Percentiles rank a stretch among this genome's conserved stretches.
These are phyloP conservation scores for Xylaria bambusicola DNA, from an alignment of 495 filamentous ascomycete species.

Conservation along the genomic window DNA sequence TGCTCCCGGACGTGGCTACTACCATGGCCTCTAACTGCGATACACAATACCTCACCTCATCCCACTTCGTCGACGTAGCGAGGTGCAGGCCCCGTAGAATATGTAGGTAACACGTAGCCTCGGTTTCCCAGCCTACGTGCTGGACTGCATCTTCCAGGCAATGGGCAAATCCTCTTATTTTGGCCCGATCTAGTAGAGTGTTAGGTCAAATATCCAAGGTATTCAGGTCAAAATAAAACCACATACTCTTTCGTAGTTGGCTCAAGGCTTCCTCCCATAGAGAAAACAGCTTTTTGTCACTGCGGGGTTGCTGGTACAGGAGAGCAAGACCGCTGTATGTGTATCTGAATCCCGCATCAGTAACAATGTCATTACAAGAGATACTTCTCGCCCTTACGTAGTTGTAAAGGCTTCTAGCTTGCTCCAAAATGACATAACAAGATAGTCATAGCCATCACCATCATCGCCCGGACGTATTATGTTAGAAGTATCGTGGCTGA, in stretches of 20 bases:
- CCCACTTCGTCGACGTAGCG: constrained; percentile 49
- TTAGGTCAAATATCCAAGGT: constrained; percentile 24
- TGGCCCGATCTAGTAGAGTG: constrained; percentile 29
- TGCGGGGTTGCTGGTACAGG: constrained; percentile 62
- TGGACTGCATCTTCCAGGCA: constrained; percentile 48
- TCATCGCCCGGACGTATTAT: constrained; percentile 53
- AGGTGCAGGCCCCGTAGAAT: constrained; percentile 49
- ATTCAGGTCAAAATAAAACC: constrained; percentile 4
- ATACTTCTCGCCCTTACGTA: constrained; percentile 39
- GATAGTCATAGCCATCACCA: constrained; percentile 39
- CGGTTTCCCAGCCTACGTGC: constrained; percentile 44
- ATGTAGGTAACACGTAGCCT: constrained; percentile 48
- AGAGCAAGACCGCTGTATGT: constrained; percentile 70
- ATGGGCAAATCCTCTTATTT: constrained; percentile 26
- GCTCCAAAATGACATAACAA: constrained; percentile 53
- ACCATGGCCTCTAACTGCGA: constrained; percentile 37
- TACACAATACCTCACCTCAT: constrained; percentile 45
- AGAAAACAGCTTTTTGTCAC: constrained; percentile 56
- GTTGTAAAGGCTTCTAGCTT: constrained; percentile 51
- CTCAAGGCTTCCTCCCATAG: constrained; percentile 46
- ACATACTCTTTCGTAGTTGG: constrained; percentile 35
- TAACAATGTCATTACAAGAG: background rate
- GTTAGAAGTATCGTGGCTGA: constrained; percentile 62
- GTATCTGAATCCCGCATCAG: constrained; percentile 32
- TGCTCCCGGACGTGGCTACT: constrained; percentile 34